Evolutionary conservation across 345 rosid genomes (phyloP).

Genomic region (Diplotaxis tenuifolia): DNA sequence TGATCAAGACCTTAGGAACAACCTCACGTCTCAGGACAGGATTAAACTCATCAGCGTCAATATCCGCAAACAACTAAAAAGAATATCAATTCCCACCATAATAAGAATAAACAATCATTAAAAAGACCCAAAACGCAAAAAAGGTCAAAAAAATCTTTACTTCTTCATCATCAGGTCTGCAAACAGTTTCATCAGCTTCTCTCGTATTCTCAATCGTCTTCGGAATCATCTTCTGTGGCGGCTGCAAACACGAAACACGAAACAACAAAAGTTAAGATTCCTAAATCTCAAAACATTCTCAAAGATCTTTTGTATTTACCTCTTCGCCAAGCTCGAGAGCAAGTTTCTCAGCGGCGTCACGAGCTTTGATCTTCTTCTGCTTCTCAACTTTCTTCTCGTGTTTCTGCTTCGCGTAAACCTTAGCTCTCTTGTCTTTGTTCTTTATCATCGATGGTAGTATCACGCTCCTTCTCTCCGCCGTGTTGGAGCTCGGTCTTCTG

Average conservation of each 20-base stretch:
- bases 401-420: constrained; percentile 70
- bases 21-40: constrained; percentile 54
- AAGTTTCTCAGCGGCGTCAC: constrained; percentile 76
- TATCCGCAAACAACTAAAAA: constrained; percentile 66
- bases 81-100: too few species aligned
- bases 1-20: constrained; percentile 68
- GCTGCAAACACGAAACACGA: constrained; percentile 45
- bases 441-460: constrained; percentile 84
- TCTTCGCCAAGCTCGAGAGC: constrained; percentile 95
- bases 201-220: constrained; percentile 92
- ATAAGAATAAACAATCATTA: too few species aligned
- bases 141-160: constrained; percentile 36
- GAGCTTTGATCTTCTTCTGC: constrained; percentile 76
- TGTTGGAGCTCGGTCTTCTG: constrained; percentile 11
- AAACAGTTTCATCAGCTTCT: constrained; percentile 83
- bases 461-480: constrained; percentile 45
- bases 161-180: constrained; percentile 92
- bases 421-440: constrained; percentile 90
- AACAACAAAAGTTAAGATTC: background rate
- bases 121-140: background rate
- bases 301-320: constrained; percentile 55
- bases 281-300: too few species aligned
- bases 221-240: constrained; percentile 63
- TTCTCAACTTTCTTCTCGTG: constrained; percentile 85
- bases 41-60: constrained; percentile 87